Base-by-base conservation (phyloP, 2,329 filamentous ascomycete species). In the Xylaria sp. region DNA sequence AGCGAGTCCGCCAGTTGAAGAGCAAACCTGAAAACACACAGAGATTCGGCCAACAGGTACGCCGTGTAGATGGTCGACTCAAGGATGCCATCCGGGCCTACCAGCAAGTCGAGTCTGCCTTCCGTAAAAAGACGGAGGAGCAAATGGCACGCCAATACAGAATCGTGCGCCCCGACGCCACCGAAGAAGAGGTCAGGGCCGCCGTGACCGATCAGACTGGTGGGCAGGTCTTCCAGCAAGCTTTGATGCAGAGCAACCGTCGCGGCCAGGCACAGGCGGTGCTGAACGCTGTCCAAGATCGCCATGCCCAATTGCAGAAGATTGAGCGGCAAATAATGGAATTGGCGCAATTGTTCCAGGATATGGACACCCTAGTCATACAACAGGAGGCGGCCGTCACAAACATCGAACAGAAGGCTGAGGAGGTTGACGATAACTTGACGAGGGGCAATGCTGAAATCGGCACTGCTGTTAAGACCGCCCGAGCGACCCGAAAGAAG, bases 291-390 rank as follows among this genome's bases (percentile, higher is more conserved):
- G 93, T 97, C 42, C 88, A 92, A 80, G 89, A 92, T 77, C 92
- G 96, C 73, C 94, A 97, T 80, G 89, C 89, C 61, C 94, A 93
- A 50, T 92, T 99, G 74, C 89, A 94, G 81, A 95, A 97, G 86
- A 97, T 98, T 77, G 94, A 97, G 84, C 86, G 88, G 78, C 92
- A 97, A 79, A 92, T 98, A 88, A 89, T 93, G 12, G 92, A 97
- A 81, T 85, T 99, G 65, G 89, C 92, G 5, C 89, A 96, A 81
- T 84, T 98, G 63, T 97, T 98, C 88, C 89, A 94, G 78, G 92
- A 98, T 74, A 91, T 98, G 83, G 93, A 97, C 74, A 90, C 90
- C 37, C 84, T 97, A 59, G 91, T 98, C 69, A 86, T 94, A 42
- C 90, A 97, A 83, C 95, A 98, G 81, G 94, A 97, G 75, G 90